Evolutionary conservation across 345 rosid genomes (phyloP), one percentile per base, ranked within the genome.

Genomic region (Cochlearia excelsa): DNA sequence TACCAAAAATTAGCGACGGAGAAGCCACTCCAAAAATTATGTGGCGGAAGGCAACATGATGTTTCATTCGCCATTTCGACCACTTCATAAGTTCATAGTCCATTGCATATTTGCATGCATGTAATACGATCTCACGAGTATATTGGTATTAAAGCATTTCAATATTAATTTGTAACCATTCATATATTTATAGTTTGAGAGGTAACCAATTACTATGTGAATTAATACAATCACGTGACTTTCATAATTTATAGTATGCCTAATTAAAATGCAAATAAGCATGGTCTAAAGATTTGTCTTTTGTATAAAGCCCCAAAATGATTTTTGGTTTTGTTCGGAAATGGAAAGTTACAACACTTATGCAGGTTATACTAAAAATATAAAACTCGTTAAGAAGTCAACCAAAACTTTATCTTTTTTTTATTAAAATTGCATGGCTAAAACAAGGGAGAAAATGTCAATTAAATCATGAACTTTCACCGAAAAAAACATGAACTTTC

Each of bases 191-290:
- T 39, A 57, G 31, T 33, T 66, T 30, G 16, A 29, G 27, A 55
- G 69, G 44, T 31, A 33, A 27, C 56, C 57, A 54, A 33, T 66
- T 40, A 49, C 41, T 16, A 16, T 16, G 37, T 42, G 29, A 33
- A 49, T 57, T 3, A n/a, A 66, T 48, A 28, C 30, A 57, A 41
- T 49, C 51, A 57, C 45, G 55, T 40, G 57, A 26, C 30, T 8
- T 11, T 48, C 56, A 48, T 33, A 31, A 31, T 31, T 41, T 57
- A 31, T 31, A 51, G 51, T 41, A 44, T 16, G 23, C 23, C 23
- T 16, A 16, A 10, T 27, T 1, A 6, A 27, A 11, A 49, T 48
- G 50, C 55, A 55, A 52, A 30, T 46, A 27, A n/a, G 10, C 41
- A 30, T 28, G 39, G 48, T 54, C 45, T 3, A 2, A 34, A 5